Conservation (phyloP, 2,329 filamentous ascomycete genomes). For the Xylaria hypoxylon region DNA sequence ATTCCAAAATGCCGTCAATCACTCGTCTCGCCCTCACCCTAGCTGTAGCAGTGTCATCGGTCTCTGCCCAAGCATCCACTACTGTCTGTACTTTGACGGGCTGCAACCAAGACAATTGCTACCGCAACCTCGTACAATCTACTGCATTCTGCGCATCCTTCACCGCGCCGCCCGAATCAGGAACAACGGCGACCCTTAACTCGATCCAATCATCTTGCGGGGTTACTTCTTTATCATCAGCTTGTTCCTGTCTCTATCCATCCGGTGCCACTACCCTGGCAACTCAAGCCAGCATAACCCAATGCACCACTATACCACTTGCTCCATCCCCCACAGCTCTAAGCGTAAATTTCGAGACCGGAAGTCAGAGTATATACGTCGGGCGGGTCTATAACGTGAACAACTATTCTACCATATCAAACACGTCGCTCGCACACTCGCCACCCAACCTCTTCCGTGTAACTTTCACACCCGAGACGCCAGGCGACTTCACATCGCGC, state of each 20-base stretch:
- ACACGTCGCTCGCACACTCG: constrained; percentile 27
- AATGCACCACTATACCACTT: constrained; percentile 30
- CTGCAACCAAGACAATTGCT: constrained; percentile 34
- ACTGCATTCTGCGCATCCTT: constrained; percentile 31
- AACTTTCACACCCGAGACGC: constrained; percentile 24
- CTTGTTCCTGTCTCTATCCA: constrained; percentile 34
- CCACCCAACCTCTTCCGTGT: constrained; percentile 32
- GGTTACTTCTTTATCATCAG: constrained; percentile 24
- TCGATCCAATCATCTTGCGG: constrained; percentile 28
- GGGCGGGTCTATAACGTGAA: constrained; percentile 28
- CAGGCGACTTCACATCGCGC: constrained; percentile 19
- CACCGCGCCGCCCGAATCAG: constrained; percentile 27
- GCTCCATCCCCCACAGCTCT: constrained; percentile 24
- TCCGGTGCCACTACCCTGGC: constrained; percentile 26
- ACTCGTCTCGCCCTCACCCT: constrained; percentile 17
- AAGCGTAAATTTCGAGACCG: constrained; percentile 26
- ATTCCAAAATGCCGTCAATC: constrained; percentile 9
- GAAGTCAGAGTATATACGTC: constrained; percentile 20
- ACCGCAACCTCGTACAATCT: constrained; percentile 29
- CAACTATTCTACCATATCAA: constrained; percentile 26
- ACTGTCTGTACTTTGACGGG: constrained; percentile 29
- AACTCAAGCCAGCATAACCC: constrained; percentile 31
- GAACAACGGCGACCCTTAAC: constrained; percentile 21
- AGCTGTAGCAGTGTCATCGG: constrained; percentile 9
- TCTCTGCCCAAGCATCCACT: constrained; percentile 27